Evolutionary conservation across 768 basidiomycete species (phyloP), one percentile per base, ranked within the genome.

Genomic region (Filobasidium floriforme): DNA sequence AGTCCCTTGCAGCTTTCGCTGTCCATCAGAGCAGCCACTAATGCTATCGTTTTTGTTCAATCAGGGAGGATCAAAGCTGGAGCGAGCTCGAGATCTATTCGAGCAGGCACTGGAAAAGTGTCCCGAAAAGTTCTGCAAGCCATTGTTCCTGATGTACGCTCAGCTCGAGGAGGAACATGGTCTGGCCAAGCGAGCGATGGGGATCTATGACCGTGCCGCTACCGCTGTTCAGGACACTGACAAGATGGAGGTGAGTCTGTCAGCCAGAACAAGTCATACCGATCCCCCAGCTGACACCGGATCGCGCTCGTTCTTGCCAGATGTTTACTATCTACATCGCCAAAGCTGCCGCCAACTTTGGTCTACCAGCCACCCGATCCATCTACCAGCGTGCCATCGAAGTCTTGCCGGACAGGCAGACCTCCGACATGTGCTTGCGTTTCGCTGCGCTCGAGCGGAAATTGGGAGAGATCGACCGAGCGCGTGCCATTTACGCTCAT

Each of bases 311-410:
- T 57, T 32, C 14, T 22, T 12, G 46, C 1, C 71, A 96, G 91
- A 92, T 98, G 88, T 99, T 88, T 78, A 88, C 90, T 0, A 85
- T 98, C 68, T 98, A 98, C 80, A 96, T 98, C 69, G 92, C 96
- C 26, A 98, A 98, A 77, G 94, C 93, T 1, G 89, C 92, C 0
- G 89, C 84, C 37, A 97, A 92, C 82, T 98, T 91, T 76, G 96
- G 96, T 54, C 83, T 98, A 32, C 92, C 96, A 9, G 92, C 94
- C 15, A 98, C 93, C 0, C 85, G 96, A 52, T 88, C 93, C 1
- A 97, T 98, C 73, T 99, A 98, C 80, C 90, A 98, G 77, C 86
- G 88, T 14, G 94, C 96, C 15, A 82, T 99, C 65, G 94, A 98
- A 81, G 84, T 87, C 41, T 84, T 99, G 3, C 96, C 94, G 7